Percentiles rank a stretch among this genome's conserved stretches.
Evolutionary conservation across 2,329 filamentous ascomycete genomes (phyloP).

Genomic region (Aaosphaeria arxii): DNA sequence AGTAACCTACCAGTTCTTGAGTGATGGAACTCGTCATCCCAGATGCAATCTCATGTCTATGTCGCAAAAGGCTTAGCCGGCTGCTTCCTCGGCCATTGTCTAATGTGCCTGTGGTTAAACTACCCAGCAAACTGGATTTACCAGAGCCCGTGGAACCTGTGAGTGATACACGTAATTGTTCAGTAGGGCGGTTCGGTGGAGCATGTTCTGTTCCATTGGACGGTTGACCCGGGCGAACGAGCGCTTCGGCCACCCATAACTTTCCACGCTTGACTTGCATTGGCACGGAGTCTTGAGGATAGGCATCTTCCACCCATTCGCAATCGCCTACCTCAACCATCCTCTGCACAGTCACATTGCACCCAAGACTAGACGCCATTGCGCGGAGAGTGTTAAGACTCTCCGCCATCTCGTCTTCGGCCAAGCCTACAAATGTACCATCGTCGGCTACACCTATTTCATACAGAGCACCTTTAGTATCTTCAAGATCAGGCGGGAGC

Average conservation of each 20-base stretch:
- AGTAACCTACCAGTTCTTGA: slow-evolving; percentile 88
- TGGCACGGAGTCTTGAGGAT: slow-evolving; percentile 8
- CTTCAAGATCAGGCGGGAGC: slow-evolving; percentile 74
- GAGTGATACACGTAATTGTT: slow-evolving; percentile 82
- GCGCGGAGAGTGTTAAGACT: slow-evolving; percentile 79
- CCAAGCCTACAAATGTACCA: slow-evolving; percentile 83
- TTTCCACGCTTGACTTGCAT: slow-evolving; percentile 38
- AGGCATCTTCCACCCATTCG: slow-evolving; percentile 62
- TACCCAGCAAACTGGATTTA: slow-evolving; percentile 88
- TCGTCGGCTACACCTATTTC: slow-evolving; percentile 97
- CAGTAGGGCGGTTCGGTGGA: slow-evolving; percentile 8
- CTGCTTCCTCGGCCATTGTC: slow-evolving; percentile 93
- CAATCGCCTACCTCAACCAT: slow-evolving; percentile 83
- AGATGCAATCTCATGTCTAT: slow-evolving; percentile 88
- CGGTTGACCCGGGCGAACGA: slow-evolving; percentile 64
- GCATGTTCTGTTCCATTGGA: not conserved
- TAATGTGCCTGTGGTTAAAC: slow-evolving; percentile 78
- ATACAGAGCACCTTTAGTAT: slow-evolving; percentile 89
- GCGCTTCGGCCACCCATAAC: slow-evolving; percentile 85
- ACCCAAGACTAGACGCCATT: slow-evolving; percentile 92
- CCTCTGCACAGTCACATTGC: slow-evolving; percentile 75
- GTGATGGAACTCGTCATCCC: slow-evolving; percentile 93
- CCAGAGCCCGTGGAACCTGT: slow-evolving; percentile 87
- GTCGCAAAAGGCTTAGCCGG: slow-evolving; percentile 81
- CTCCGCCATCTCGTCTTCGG: slow-evolving; percentile 88